Evolutionary conservation across 495 filamentous ascomycete species (phyloP).

Genomic region (Penicillium daleae): DNA sequence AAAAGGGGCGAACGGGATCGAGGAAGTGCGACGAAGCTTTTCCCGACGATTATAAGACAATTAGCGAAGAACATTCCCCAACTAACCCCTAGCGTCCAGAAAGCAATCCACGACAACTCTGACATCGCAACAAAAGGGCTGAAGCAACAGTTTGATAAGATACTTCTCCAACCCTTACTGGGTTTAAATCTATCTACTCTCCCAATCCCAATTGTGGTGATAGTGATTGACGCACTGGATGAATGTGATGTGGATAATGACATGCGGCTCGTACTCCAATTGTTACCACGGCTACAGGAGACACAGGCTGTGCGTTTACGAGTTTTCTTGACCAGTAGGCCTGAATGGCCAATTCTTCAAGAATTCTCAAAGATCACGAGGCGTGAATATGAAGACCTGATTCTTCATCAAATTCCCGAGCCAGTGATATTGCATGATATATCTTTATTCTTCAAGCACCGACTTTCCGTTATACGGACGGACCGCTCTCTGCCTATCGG

Average conservation of each 20-base stretch:
- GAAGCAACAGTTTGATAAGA: slow-evolving; percentile 50
- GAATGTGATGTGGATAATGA: slow-evolving; percentile 51
- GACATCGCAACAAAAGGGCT: slow-evolving; percentile 40
- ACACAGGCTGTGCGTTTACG: slow-evolving; percentile 17
- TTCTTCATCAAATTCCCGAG: slow-evolving; percentile 26
- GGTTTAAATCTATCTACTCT: neutral
- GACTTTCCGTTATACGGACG: too few relatives aligned
- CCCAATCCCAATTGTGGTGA: slow-evolving; percentile 25
- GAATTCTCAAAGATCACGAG: slow-evolving; percentile 29
- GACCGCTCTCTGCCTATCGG: too few relatives aligned
- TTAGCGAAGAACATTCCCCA: slow-evolving; percentile 33
- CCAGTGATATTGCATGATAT: slow-evolving; percentile 37
- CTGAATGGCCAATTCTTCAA: slow-evolving; percentile 48
- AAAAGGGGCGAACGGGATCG: slow-evolving; percentile 48
- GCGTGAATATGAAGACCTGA: slow-evolving; percentile 24
- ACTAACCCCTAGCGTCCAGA: slow-evolving; percentile 31
- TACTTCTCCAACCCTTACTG: slow-evolving; percentile 46
- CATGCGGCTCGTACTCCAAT: slow-evolving; percentile 38
- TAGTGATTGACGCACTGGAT: slow-evolving; percentile 58
- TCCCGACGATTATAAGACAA: slow-evolving; percentile 50
- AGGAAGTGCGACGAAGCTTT: slow-evolving; percentile 40
- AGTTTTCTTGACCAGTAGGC: slow-evolving; percentile 46
- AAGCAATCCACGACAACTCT: slow-evolving; percentile 39
- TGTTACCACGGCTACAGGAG: slow-evolving; percentile 30
- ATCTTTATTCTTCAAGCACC: slow-evolving; percentile 23